Percentiles rank a stretch among this genome's conserved stretches.
These are phyloP conservation scores for Paulinella micropora DNA, from an alignment of 78 protist species.

Conservation along the genomic window DNA sequence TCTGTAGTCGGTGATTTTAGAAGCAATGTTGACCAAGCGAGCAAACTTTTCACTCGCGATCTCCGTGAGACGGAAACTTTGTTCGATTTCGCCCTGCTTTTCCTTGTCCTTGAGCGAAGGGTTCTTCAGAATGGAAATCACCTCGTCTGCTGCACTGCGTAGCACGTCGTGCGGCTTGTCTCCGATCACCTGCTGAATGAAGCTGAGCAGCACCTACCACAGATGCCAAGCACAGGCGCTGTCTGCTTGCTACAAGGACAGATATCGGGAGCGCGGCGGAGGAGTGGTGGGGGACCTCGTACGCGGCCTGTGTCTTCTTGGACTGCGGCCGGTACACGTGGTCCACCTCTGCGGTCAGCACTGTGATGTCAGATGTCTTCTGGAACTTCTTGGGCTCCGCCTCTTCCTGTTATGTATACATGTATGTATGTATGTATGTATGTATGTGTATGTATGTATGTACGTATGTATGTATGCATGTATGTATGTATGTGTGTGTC, in stretches of 20 bases:
- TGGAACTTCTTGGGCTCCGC: background rate
- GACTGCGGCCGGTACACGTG: conserved; percentile 58
- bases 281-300: too few relatives aligned
- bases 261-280: too few relatives aligned
- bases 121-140: conserved; percentile 59
- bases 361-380: background rate
- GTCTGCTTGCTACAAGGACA: background rate
- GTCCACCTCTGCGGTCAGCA: conserved; percentile 31
- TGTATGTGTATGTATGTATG: background rate
- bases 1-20: conserved; percentile 52
- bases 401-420: background rate
- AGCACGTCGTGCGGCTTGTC: conserved; percentile 59
- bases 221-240: background rate
- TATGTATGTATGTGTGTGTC: background rate
- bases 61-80: background rate
- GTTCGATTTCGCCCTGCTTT: background rate
- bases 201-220: conserved; percentile 26
- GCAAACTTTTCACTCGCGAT: conserved; percentile 37
- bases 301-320: conserved; percentile 43
- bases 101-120: background rate
- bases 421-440: background rate
- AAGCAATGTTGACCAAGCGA: conserved; percentile 32
- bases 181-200: conserved; percentile 33
- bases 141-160: conserved; percentile 74
- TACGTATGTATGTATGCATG: background rate